These are phyloP conservation scores for Vitis hybrid DNA, from an alignment of 177 flowering plant genomes.

Conservation along the genomic window DNA sequence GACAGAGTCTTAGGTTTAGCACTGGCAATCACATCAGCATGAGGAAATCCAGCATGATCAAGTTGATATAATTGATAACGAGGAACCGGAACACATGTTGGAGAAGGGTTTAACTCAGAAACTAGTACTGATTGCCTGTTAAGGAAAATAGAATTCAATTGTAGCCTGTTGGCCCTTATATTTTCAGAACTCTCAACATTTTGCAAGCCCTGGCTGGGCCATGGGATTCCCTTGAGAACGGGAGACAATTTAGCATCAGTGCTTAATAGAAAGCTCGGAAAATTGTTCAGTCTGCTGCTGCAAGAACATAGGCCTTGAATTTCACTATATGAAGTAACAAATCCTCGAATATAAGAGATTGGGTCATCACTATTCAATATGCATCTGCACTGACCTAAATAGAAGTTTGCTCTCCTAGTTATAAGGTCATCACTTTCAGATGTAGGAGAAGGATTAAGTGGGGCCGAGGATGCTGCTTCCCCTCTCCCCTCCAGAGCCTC, in stretches of 20 bases:
- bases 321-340: conserved; percentile 7
- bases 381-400: conserved; percentile 46
- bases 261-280: background rate
- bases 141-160: background rate
- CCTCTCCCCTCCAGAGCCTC: conserved; percentile 20
- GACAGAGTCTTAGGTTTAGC: background rate
- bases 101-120: conserved; percentile 1
- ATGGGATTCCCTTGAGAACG: too few relatives aligned
- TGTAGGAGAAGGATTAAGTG: background rate
- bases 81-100: conserved; percentile 2
- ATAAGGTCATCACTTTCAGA: conserved; percentile 21
- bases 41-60: conserved; percentile 11
- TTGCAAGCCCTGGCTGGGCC: too few relatives aligned
- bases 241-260: conserved; percentile 3
- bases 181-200: too few relatives aligned
- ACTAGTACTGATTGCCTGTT: conserved; percentile 3
- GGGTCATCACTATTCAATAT: conserved; percentile 64
- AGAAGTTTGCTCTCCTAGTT: conserved; percentile 27
- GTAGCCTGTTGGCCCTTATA: background rate
- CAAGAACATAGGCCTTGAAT: background rate
- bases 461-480: background rate
- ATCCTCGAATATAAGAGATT: conserved; percentile 29
- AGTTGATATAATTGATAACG: conserved; percentile 2
- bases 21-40: conserved; percentile 8
- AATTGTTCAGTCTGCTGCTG: background rate